A percentile compares a stretch with the other conserved stretches of the same genome.
These are phyloP conservation scores for Imleria badia DNA, from an alignment of 768 basidiomycete species.

Conservation along the genomic window DNA sequence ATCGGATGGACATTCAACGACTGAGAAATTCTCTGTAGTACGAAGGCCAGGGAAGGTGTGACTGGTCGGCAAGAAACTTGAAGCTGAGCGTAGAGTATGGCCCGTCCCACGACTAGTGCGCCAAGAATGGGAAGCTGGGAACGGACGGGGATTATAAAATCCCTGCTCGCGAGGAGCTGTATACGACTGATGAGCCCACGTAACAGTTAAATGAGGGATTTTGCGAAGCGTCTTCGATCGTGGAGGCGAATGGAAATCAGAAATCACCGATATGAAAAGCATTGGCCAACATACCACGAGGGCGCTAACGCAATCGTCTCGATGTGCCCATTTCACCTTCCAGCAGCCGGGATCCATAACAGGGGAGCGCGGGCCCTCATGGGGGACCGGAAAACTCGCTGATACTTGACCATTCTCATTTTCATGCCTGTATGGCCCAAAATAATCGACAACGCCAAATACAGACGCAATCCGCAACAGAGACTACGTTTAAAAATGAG, in stretches of 20 bases:
- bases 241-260: not conserved
- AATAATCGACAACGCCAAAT: slow-evolving; percentile 67
- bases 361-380: slow-evolving; percentile 52
- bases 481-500: slow-evolving; percentile 37
- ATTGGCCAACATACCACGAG: slow-evolving; percentile 51
- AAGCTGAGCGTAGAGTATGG: slow-evolving; percentile 9
- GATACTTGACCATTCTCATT: slow-evolving; percentile 19
- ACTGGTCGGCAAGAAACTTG: slow-evolving; percentile 18
- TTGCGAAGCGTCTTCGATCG: slow-evolving; percentile 60
- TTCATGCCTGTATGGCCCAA: slow-evolving; percentile 35
- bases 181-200: slow-evolving; percentile 72
- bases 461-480: slow-evolving; percentile 50
- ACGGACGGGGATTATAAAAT: slow-evolving; percentile 11
- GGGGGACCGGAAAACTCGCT: slow-evolving; percentile 44
- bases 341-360: slow-evolving; percentile 63
- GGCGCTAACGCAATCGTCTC: slow-evolving; percentile 73
- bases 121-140: slow-evolving; percentile 18
- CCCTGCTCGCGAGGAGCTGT: slow-evolving; percentile 17
- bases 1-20: not conserved
- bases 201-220: slow-evolving; percentile 70
- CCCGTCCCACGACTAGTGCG: slow-evolving; percentile 13
- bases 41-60: slow-evolving; percentile 15
- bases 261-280: not conserved
- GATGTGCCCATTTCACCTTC: slow-evolving; percentile 78
- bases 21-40: not conserved